Base-by-base conservation (phyloP, 1,284 basidiomycete genomes). In the Kalmanozyma brasiliensis region DNA sequence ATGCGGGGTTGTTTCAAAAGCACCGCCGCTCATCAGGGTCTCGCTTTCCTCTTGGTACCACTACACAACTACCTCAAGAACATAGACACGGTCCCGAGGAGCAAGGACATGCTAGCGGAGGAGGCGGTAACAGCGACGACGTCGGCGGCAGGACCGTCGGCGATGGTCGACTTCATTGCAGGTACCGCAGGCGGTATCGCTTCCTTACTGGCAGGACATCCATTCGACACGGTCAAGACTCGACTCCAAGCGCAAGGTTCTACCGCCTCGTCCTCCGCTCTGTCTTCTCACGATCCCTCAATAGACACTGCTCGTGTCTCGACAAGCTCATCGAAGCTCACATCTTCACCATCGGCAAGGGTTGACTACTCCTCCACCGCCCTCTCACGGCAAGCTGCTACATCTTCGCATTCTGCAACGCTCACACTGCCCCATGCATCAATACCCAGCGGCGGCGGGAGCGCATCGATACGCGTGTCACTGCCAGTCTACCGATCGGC, bases 191-290 rank as follows among this genome's bases (percentile, higher is more conserved):
- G 59, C 24, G 74, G 76, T 29, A 61, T 78, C 29, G 77, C 72
- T 26, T 73, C 68, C 8, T 56, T 78, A 1, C 41, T 76, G 0
- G 76, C 73, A 2, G 77, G 77, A 0, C 77, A 78, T 55, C 77
- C 77, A 23, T 79, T 79, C 36, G 78, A 80, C 40, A 80, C 78
- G 3, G 59, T 80, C 58, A 80, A 80, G 66, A 80, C 77, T 11
- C 61, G 78, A 10, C 56, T 80, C 3, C 78, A 80, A 40, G 52
- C 72, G 1, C 72, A 72, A n/a, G 17, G 45, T 2, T 37, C 45
- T 17, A 8, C 43, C 2, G 11, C 37, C n/a, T 34, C 44, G 11
- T 29, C 26, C 7, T 11, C 6, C 11, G 11, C 26, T 29, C 26
- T 7, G 7, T 29, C 26, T n/a, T n/a, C n/a, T n/a, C 7, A 29